Conservation (phyloP, 73 alveolate species). For the Paramecium primaurelia region DNA sequence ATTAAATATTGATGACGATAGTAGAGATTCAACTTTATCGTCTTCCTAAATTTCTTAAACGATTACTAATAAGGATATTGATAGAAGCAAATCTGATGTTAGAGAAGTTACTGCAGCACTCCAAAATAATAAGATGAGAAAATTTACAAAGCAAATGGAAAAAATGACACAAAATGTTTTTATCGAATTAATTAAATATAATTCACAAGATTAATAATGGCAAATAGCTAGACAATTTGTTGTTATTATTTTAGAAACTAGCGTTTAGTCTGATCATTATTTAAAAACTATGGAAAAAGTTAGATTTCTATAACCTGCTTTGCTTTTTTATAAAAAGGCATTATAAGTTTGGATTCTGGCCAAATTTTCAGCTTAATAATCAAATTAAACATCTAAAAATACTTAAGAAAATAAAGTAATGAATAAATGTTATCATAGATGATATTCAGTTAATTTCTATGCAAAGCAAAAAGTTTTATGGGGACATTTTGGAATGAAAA, state of each 20-base stretch:
- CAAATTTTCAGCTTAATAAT: background rate
- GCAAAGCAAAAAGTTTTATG: conserved; percentile 17
- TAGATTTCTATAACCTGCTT: conserved; percentile 31
- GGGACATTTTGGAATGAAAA: conserved; percentile 8
- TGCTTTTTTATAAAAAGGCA: background rate
- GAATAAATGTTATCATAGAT: background rate
- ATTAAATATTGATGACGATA: conserved; percentile 13
- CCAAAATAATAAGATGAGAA: background rate
- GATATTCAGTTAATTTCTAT: background rate
- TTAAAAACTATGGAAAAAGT: background rate
- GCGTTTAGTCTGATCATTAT: background rate
- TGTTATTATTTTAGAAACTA: conserved; percentile 4
- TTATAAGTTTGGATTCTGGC: background rate
- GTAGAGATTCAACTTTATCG: conserved; percentile 9
- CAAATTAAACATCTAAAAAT: background rate
- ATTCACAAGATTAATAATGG: background rate
- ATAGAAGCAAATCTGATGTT: conserved; percentile 5
- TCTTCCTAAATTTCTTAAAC: background rate
- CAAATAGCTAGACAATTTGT: conserved; percentile 22
- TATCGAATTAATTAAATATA: background rate
- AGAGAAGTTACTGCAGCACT: background rate
- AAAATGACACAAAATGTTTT: background rate
- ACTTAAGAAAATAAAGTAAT: background rate
- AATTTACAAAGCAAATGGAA: background rate
- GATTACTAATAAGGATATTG: background rate